Base-by-base conservation (phyloP, 1,139 yeast species). In the Saccharomyces uvarum region DNA sequence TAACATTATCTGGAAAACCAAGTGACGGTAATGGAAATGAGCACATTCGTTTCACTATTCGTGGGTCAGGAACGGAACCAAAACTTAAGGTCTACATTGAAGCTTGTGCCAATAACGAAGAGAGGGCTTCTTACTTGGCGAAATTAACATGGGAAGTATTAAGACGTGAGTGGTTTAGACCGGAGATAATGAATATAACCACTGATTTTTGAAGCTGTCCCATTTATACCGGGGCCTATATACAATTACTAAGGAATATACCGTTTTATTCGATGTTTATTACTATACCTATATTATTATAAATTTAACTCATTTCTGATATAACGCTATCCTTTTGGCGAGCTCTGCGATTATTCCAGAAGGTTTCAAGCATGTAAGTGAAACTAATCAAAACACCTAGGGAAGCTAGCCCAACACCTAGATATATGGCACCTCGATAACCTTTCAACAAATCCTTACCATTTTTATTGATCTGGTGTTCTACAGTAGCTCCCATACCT, bases 41-140 rank as follows among this genome's bases (percentile, higher is more conserved):
- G 42, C 59, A 61, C 21, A 82, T 89, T 1, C 74, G 96, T 47
- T 85, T 91, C 67, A 91, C 98, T 0, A 83, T 88, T 51, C 77
- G 99, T 52, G 97, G 98, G 0, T 88, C 97, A 3, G 99, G 99
- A 8, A 93, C 99, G 0, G 99, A 93, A 68, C 98, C 98, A 2
- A 93, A 93, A 66, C 75, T 93, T 58, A 93, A 93, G 70, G 88
- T 91, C 0, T 93, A 93, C 71, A 84, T 93, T 48, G 98, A 93
- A 68, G 96, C 95, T 0, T 72, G 71, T 46, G 78, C 88, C 0
- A 56, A 60, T 0, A 62, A 68, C 9, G 85, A 78, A 50, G 65
- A 61, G 1, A 63, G 68, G 4, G 88, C 97, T 0, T 58, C 63
- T 1, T 60, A 54, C 0, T 66, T 85, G 11, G 93, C 96, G 0